Percentiles rank a stretch among this genome's conserved stretches.
These are phyloP conservation scores for Dacryopinax spathularia DNA, from an alignment of 768 basidiomycete genomes.

Conservation along the genomic window DNA sequence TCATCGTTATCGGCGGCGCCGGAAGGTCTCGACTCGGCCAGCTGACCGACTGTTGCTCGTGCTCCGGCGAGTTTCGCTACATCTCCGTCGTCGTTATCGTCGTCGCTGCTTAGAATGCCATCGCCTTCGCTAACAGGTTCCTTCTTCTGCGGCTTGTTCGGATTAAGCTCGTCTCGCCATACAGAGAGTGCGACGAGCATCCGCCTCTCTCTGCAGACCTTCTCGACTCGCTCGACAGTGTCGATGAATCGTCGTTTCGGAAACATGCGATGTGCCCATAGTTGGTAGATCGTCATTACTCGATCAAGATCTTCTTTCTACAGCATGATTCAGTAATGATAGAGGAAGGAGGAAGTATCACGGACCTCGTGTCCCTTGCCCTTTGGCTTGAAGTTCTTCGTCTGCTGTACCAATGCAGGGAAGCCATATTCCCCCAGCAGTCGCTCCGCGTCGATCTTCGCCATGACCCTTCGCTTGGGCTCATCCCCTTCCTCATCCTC, in stretches of 20 bases:
- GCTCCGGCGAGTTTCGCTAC: neutral
- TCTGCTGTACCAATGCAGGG: slow-evolving; percentile 58
- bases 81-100: slow-evolving; percentile 22
- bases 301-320: slow-evolving; percentile 72
- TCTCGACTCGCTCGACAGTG: slow-evolving; percentile 74
- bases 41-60: slow-evolving; percentile 11
- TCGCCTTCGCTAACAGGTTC: slow-evolving; percentile 35
- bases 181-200: slow-evolving; percentile 47
- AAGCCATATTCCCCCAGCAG: slow-evolving; percentile 65
- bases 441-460: slow-evolving; percentile 54
- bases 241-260: slow-evolving; percentile 80
- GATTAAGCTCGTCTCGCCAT: neutral
- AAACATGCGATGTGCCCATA: slow-evolving; percentile 88
- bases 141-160: slow-evolving; percentile 2
- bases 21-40: neutral
- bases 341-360: slow-evolving; percentile 8
- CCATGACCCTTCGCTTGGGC: slow-evolving; percentile 35
- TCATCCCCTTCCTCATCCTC: slow-evolving; percentile 23
- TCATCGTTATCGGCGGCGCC: slow-evolving; percentile 12
- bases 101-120: slow-evolving; percentile 64
- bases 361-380: slow-evolving; percentile 88
- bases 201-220: slow-evolving; percentile 67
- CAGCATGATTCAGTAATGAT: neutral
- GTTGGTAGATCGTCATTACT: slow-evolving; percentile 72
- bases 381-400: slow-evolving; percentile 62